phyloP scores from a whole-genome alignment of 192 early-diverging fungal genomes.

The Pecoramyces ruminantium region DNA sequence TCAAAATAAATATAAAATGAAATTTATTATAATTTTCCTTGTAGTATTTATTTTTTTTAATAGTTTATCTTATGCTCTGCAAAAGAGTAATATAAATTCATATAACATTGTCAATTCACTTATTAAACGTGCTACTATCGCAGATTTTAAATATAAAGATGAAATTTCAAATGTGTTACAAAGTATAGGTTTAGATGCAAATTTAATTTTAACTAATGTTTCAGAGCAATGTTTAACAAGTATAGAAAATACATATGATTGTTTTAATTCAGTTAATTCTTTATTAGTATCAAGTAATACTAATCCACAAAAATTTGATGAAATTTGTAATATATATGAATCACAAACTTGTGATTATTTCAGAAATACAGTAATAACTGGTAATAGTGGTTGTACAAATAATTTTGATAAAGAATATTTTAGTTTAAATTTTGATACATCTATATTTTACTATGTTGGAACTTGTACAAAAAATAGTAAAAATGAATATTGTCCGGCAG shows the following conservation, averaged over 20 bases:
- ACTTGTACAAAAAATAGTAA: neutral
- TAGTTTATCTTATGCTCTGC: too few species aligned
- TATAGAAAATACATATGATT: neutral
- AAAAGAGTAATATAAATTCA: too few species aligned
- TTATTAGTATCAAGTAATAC: neutral
- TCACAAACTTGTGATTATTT: neutral
- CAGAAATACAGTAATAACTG: neutral
- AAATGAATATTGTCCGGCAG: neutral
- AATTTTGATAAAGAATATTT: neutral
- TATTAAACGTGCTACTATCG: too few species aligned
- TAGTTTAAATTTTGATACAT: neutral
- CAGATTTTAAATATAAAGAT: neutral
- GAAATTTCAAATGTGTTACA: neutral
- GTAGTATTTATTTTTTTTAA: too few species aligned
- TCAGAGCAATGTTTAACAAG: neutral
- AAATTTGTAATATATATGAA: neutral
- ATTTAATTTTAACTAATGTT: neutral
- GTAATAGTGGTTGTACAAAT: neutral
- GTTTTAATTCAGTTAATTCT: neutral
- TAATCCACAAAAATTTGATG: neutral
- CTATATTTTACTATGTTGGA: neutral
- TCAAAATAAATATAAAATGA: too few species aligned
- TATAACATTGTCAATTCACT: too few species aligned
- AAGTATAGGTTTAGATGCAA: neutral
- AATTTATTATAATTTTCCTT: too few species aligned